Evolutionary conservation across 352 stramenopile genomes (phyloP).

Genomic region (Pythium graminicola): DNA sequence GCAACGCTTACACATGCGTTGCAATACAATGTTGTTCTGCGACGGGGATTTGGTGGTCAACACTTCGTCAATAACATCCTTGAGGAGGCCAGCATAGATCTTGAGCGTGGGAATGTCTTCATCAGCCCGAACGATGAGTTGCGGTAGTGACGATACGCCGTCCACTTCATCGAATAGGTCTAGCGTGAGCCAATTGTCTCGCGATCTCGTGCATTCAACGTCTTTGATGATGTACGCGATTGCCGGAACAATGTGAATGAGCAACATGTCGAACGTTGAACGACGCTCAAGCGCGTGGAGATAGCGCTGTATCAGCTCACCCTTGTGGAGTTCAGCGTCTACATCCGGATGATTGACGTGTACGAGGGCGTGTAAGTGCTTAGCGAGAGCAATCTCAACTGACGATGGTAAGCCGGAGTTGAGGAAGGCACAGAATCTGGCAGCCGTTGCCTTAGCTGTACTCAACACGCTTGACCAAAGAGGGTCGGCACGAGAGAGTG

Average conservation of each 20-base stretch:
- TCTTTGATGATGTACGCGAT: conserved; percentile 78
- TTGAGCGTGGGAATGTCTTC: conserved; percentile 55
- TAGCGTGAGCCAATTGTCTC: conserved; percentile 66
- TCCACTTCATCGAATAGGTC: conserved; percentile 62
- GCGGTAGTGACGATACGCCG: conserved; percentile 44
- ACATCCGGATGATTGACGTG: conserved; percentile 53
- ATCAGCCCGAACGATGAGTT: conserved; percentile 53
- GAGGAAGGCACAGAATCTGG: conserved; percentile 51
- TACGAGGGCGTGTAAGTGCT: conserved; percentile 77
- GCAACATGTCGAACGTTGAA: conserved; percentile 77
- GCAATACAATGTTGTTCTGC: conserved; percentile 61
- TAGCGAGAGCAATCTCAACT: conserved; percentile 74
- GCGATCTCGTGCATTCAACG: conserved; percentile 45
- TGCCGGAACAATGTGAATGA: conserved; percentile 78
- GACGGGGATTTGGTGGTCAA: conserved; percentile 51
- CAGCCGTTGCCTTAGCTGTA: conserved; percentile 34
- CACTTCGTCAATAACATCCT: conserved; percentile 73
- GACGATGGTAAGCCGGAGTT: conserved; percentile 63
- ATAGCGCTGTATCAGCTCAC: conserved; percentile 58
- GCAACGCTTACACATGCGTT: conserved; percentile 65
- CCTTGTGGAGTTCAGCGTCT: conserved; percentile 59
- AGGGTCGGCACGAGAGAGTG: conserved; percentile 42
- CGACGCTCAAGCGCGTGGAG: conserved; percentile 54
- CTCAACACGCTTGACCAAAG: conserved; percentile 57
- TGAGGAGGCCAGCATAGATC: conserved; percentile 69